Evolutionary conservation across 257 asterid species (phyloP), one percentile per base, ranked within the genome.

Genomic region (Agastache rugosa): DNA sequence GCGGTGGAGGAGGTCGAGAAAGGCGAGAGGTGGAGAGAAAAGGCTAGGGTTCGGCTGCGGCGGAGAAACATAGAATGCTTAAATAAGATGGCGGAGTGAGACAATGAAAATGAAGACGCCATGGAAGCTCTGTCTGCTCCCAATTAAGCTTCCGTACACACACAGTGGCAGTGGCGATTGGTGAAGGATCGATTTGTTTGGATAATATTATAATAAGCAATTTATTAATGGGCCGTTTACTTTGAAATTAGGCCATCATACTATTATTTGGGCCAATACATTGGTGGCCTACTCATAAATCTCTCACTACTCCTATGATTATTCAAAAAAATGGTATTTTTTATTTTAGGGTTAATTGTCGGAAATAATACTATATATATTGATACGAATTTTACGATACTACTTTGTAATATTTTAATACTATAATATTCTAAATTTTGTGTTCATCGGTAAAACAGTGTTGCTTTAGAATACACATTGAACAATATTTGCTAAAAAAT

Each of bases 71-170:
- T 74, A 3, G 88, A 79, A 63, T 89, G 78, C 69, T 84, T 86
- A 11, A 86, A 63, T 63, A 83, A 50, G 27, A 85, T 14, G 2
- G 91, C n/a, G 8, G 91, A 78, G 67, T 84, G 87, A 31, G 89
- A 86, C 17, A 83, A 70, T 23, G 90, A 67, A 54, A 81, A 77
- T 15, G 91, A 66, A 63, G 77, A 65, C 67, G 78, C 96, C 96
- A 89, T 91, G 55, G 67, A 50, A 37, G 44, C 78, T 54, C 50
- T 25, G 72, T 41, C 55, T 15, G 47, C 20, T 63, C 53, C 47
- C 45, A 37, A 0, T 11, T 5, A 54, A 62, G 71, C 75, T 60
- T 14, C 39, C 54, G 8, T 47, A 22, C 58, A 17, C 59, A 34
- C 48, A 25, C 69, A 35, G 70, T 73, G 50, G 78, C 29, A 34